Conservation (phyloP, 208 protist species). For the Acanthamoeba sp. region DNA sequence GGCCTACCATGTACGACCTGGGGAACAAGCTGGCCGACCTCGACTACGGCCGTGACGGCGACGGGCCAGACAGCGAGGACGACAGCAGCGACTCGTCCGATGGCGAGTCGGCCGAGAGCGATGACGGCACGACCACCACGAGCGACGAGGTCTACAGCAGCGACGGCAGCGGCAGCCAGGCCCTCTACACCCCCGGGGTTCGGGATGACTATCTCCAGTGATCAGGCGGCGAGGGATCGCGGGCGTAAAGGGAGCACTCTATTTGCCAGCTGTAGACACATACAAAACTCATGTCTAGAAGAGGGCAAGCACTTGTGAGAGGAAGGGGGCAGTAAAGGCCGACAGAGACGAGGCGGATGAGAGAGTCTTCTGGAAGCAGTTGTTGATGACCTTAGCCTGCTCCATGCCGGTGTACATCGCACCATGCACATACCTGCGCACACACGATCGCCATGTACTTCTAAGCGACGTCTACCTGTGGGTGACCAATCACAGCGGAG, state of each 20-base stretch:
- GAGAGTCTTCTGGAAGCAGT: slow-evolving; percentile 17
- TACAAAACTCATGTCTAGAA: too few relatives aligned
- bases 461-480: too few relatives aligned
- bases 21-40: slow-evolving; percentile 11
- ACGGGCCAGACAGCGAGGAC: neutral
- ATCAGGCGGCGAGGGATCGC: too few relatives aligned
- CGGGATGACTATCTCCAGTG: neutral
- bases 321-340: too few relatives aligned
- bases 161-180: slow-evolving; percentile 10
- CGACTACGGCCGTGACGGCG: neutral
- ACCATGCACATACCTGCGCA: slow-evolving; percentile 6
- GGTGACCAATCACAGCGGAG: neutral
- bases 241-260: too few relatives aligned
- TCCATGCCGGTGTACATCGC: neutral
- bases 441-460: too few relatives aligned
- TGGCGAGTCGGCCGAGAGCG: slow-evolving; percentile 25
- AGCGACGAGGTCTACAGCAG: slow-evolving; percentile 9
- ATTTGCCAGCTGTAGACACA: too few relatives aligned
- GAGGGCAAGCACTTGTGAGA: too few relatives aligned
- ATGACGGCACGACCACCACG: slow-evolving; percentile 5
- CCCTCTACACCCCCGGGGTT: neutral
- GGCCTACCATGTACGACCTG: neutral
- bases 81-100: neutral
- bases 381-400: neutral
- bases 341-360: too few relatives aligned